Percentiles rank a stretch among this genome's conserved stretches.
These are phyloP conservation scores for Paecilomyces variotii DNA, from an alignment of 2,329 filamentous ascomycete species.

Conservation along the genomic window DNA sequence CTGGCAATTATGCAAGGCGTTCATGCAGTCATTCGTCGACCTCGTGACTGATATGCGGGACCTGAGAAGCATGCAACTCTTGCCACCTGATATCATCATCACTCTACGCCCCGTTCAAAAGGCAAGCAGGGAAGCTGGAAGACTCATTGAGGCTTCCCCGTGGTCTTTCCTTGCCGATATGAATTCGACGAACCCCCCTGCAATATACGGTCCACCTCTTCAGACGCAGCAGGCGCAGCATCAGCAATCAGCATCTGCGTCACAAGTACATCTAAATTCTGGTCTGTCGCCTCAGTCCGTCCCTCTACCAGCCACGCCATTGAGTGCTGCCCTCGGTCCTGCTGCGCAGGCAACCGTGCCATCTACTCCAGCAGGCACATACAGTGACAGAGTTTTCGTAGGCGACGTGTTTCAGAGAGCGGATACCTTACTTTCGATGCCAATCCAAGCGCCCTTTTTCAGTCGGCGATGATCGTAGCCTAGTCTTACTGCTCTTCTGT, in stretches of 20 bases:
- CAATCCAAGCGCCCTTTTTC: conserved; percentile 34
- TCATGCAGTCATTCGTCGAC: conserved; percentile 42
- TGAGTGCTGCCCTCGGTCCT: conserved; percentile 81
- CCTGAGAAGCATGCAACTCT: conserved; percentile 39
- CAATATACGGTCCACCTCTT: conserved; percentile 28
- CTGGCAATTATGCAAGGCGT: conserved; percentile 61
- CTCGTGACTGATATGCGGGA: conserved; percentile 40
- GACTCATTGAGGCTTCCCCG: conserved; percentile 59
- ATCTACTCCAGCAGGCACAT: conserved; percentile 44
- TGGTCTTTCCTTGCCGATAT: conserved; percentile 50
- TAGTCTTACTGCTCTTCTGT: neutral
- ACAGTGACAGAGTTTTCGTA: conserved; percentile 42
- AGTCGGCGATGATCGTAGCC: conserved; percentile 25
- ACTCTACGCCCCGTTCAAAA: conserved; percentile 75
- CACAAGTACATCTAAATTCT: conserved; percentile 12
- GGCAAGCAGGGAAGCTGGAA: conserved; percentile 70
- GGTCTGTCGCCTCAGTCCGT: conserved; percentile 41
- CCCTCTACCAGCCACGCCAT: conserved; percentile 71
- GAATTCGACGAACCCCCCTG: conserved; percentile 22
- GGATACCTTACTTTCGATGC: conserved; percentile 40
- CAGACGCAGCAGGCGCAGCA: conserved; percentile 25
- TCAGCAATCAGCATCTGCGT: conserved; percentile 21
- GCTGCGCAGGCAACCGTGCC: conserved; percentile 86
- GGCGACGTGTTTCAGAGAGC: conserved; percentile 43
- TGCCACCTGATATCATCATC: conserved; percentile 59